Evolutionary conservation across 768 basidiomycete species (phyloP).

Genomic region (Pisolithus microcarpus): DNA sequence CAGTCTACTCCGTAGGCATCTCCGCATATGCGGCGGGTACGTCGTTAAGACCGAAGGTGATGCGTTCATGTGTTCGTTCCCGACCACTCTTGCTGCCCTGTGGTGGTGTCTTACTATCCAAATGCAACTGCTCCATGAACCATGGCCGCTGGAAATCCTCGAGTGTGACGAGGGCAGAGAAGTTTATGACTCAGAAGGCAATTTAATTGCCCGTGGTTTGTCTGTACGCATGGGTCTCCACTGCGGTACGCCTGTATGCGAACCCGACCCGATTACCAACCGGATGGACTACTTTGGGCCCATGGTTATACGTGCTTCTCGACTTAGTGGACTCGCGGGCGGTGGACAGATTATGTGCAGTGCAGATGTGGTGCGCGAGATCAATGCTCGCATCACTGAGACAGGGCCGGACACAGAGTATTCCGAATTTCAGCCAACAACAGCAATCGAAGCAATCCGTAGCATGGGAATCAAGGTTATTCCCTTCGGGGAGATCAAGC

Average conservation of each 20-base stretch:
- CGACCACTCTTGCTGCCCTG: slow-evolving; percentile 75
- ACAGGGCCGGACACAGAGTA: slow-evolving; percentile 52
- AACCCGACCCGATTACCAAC: slow-evolving; percentile 81
- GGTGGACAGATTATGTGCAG: slow-evolving; percentile 95
- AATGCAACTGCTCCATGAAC: slow-evolving; percentile 65
- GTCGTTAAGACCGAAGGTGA: slow-evolving; percentile 99
- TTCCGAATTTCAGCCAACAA: slow-evolving; percentile 46
- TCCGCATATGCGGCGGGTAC: slow-evolving; percentile 90
- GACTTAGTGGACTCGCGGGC: slow-evolving; percentile 73
- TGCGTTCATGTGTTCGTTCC: slow-evolving; percentile 98
- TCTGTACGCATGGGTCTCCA: slow-evolving; percentile 98
- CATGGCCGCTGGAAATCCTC: slow-evolving; percentile 91
- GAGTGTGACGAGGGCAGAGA: slow-evolving; percentile 89
- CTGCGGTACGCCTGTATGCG: slow-evolving; percentile 83
- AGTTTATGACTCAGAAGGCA: slow-evolving; percentile 57
- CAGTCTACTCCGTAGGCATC: slow-evolving; percentile 70
- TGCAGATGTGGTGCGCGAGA: slow-evolving; percentile 78
- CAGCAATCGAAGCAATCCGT: slow-evolving; percentile 69
- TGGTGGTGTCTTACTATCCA: slow-evolving; percentile 91
- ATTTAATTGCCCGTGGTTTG: slow-evolving; percentile 74
- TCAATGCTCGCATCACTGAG: slow-evolving; percentile 53
- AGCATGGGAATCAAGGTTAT: slow-evolving; percentile 63
- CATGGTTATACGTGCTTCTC: slow-evolving; percentile 89
- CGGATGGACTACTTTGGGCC: slow-evolving; percentile 99
- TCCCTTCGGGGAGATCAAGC: slow-evolving; percentile 81